phyloP scores from a whole-genome alignment of 495 filamentous ascomycete genomes.

The Aspergillus kassunensis region DNA sequence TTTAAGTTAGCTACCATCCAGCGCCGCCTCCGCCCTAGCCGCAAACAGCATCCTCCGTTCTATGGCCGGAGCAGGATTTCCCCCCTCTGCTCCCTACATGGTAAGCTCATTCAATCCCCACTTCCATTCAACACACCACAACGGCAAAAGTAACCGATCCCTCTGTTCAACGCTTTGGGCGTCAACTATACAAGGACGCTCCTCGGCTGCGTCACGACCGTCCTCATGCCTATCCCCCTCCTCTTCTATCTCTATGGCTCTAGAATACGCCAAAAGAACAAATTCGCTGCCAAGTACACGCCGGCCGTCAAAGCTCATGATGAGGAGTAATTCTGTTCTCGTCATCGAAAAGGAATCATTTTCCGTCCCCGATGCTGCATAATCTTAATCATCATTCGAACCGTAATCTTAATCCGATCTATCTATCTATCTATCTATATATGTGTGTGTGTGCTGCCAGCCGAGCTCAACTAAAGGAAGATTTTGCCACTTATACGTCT shows the following conservation, averaged over 20 bases:
- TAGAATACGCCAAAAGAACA: constrained; percentile 60
- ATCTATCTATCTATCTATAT: too few species aligned
- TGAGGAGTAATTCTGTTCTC: background rate
- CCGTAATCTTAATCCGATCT: too few species aligned
- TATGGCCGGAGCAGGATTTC: constrained; percentile 69
- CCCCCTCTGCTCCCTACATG: constrained; percentile 76
- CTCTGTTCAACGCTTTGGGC: constrained; percentile 62
- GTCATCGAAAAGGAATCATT: too few species aligned
- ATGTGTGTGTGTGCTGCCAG: too few species aligned
- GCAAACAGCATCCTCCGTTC: constrained; percentile 84
- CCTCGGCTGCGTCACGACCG: constrained; percentile 63
- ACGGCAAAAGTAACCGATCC: background rate
- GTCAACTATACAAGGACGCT: constrained; percentile 74
- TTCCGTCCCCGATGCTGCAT: too few species aligned
- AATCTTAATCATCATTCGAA: too few species aligned
- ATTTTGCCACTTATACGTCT: too few species aligned
- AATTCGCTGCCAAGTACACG: constrained; percentile 48
- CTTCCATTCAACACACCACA: constrained; percentile 1
- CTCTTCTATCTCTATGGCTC: constrained; percentile 62
- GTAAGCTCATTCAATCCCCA: constrained; percentile 13
- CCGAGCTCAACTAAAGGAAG: too few species aligned
- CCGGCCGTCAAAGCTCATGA: background rate
- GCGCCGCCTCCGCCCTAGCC: constrained; percentile 77
- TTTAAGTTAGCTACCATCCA: constrained; percentile 10
- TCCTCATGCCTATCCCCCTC: constrained; percentile 72